Conservation (phyloP, 202 grass and related monocot genomes). For the Setaria viridis region DNA sequence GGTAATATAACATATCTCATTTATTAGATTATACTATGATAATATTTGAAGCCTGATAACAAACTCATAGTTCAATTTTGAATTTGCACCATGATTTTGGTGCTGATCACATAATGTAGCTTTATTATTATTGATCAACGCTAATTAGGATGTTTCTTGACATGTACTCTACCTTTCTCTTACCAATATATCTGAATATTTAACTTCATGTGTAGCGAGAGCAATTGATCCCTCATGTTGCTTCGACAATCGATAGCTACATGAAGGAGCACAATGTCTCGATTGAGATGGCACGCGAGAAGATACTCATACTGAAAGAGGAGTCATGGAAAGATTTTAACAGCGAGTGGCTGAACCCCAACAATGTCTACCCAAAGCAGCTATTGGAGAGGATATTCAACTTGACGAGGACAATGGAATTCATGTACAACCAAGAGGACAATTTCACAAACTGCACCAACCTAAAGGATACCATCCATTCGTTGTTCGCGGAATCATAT, state of each 20-base stretch:
- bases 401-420: background rate
- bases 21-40: background rate
- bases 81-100: background rate
- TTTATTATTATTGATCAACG: background rate
- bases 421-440: slow-evolving; percentile 3
- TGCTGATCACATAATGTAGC: background rate
- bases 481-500: background rate
- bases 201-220: background rate
- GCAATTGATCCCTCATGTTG: background rate
- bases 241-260: background rate
- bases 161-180: background rate
- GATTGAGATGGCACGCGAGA: background rate
- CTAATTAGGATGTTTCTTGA: background rate
- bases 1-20: slow-evolving; percentile 22
- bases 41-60: background rate
- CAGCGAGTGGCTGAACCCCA: background rate
- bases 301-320: background rate
- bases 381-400: background rate
- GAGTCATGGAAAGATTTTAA: background rate
- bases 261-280: background rate
- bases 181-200: background rate
- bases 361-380: background rate
- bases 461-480: background rate
- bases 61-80: background rate
- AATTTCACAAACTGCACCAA: background rate